Evolutionary conservation across 352 stramenopile genomes (phyloP).

Genomic region (Globisporangium spinosum): DNA sequence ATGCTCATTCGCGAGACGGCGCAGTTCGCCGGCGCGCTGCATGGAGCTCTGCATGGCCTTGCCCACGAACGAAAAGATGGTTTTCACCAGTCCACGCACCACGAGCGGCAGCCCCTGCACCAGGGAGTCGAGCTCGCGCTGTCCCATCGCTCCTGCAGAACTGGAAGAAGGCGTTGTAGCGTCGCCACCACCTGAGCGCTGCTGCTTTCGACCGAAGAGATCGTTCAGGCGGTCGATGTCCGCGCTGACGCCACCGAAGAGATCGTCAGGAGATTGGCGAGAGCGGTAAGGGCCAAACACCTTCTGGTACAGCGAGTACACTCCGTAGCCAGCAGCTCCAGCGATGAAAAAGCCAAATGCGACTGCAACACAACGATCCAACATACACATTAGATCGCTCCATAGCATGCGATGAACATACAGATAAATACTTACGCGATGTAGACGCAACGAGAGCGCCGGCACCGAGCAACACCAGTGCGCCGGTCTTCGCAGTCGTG

Average conservation of each 20-base stretch:
- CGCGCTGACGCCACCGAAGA: slow-evolving; percentile 40
- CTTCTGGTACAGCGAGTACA: slow-evolving; percentile 68
- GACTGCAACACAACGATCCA: slow-evolving; percentile 27
- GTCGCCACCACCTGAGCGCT: neutral
- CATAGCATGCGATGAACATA: no score
- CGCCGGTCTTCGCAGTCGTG: slow-evolving; percentile 53
- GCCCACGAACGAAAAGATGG: slow-evolving; percentile 60
- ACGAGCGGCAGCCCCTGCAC: slow-evolving; percentile 58
- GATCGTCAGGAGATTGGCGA: slow-evolving; percentile 22
- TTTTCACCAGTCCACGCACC: slow-evolving; percentile 59
- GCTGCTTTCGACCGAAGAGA: slow-evolving; percentile 37
- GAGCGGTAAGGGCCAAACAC: slow-evolving; percentile 52
- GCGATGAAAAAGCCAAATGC: slow-evolving; percentile 68
- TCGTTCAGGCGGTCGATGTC: slow-evolving; percentile 47
- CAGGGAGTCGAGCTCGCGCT: slow-evolving; percentile 49
- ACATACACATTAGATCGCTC: neutral
- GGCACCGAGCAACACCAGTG: slow-evolving; percentile 52
- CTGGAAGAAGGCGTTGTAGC: neutral
- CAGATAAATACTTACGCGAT: slow-evolving; percentile 39
- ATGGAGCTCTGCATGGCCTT: slow-evolving; percentile 62
- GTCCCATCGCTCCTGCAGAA: neutral
- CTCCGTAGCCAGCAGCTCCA: slow-evolving; percentile 59
- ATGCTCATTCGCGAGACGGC: slow-evolving; percentile 46
- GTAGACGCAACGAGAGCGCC: slow-evolving; percentile 54
- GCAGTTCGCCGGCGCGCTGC: slow-evolving; percentile 52